A percentile compares a stretch with the other conserved stretches of the same genome.
Evolutionary conservation across 768 basidiomycete species (phyloP).

Genomic region (Mycena vitilis): DNA sequence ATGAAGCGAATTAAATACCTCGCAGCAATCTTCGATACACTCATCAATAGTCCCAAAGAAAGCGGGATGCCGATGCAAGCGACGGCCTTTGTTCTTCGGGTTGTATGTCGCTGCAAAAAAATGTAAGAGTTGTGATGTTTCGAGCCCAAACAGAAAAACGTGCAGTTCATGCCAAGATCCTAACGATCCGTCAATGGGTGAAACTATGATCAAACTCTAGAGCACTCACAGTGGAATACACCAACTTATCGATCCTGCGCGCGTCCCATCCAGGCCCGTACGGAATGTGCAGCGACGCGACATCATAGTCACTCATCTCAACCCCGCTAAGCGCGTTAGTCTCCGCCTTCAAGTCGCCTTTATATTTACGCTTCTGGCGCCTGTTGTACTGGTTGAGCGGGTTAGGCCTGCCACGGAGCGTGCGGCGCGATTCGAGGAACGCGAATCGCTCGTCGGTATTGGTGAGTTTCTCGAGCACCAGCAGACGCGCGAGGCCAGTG

Average conservation of each 20-base stretch:
- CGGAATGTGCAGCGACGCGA: conserved; percentile 66
- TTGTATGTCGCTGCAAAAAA: conserved; percentile 64
- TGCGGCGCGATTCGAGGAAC: conserved; percentile 60
- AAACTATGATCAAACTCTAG: conserved; percentile 7
- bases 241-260: conserved; percentile 63
- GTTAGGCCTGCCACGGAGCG: conserved; percentile 61
- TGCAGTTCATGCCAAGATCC: conserved; percentile 72
- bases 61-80: conserved; percentile 71
- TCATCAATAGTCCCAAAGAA: conserved; percentile 71
- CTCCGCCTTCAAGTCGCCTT: conserved; percentile 64
- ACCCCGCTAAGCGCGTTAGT: conserved; percentile 54
- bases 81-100: conserved; percentile 69
- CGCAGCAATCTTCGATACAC: conserved; percentile 71
- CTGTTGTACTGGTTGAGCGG: conserved; percentile 42
- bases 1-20: conserved; percentile 47
- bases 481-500: conserved; percentile 69
- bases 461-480: conserved; percentile 70
- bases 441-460: conserved; percentile 54
- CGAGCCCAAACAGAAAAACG: too few species aligned
- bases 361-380: conserved; percentile 54
- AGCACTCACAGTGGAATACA: conserved; percentile 64
- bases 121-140: too few species aligned
- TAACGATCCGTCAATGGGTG: conserved; percentile 36
- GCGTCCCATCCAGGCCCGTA: conserved; percentile 73
- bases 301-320: conserved; percentile 70